These are phyloP conservation scores for Rachicladosporium sp. DNA, from an alignment of 2,329 filamentous ascomycete species.

Conservation along the genomic window DNA sequence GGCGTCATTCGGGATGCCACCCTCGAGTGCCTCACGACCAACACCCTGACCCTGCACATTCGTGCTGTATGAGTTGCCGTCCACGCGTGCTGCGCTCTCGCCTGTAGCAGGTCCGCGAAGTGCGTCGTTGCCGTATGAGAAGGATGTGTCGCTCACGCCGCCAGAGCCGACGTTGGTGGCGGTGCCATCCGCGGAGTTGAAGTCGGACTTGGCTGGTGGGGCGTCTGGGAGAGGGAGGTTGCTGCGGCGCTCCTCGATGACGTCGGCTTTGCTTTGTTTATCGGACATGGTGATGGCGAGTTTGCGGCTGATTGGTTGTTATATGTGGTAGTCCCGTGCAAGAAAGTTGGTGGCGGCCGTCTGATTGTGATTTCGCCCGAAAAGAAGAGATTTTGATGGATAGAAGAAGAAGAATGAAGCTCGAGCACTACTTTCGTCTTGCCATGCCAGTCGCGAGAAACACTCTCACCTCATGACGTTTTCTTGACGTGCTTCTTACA, in stretches of 20 bases:
- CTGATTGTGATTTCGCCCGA: too few species aligned
- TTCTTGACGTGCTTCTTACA: too few species aligned
- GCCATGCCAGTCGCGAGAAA: too few species aligned
- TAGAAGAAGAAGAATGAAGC: too few species aligned
- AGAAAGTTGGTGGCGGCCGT: too few species aligned
- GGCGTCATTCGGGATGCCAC: slow-evolving; percentile 48
- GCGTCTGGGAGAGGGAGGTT: slow-evolving; percentile 72
- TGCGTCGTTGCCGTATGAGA: slow-evolving; percentile 34
- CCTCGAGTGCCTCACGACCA: slow-evolving; percentile 51
- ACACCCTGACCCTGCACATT: slow-evolving; percentile 37
- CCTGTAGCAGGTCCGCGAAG: slow-evolving; percentile 39
- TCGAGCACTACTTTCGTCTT: too few species aligned
- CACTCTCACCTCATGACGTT: too few species aligned
- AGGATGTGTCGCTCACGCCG: slow-evolving; percentile 19
- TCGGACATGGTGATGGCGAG: slow-evolving; percentile 17
- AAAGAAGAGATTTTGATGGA: too few species aligned
- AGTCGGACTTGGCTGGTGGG: slow-evolving; percentile 65
- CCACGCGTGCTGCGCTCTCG: slow-evolving; percentile 39
- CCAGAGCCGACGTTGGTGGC: slow-evolving; percentile 61
- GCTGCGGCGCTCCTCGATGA: slow-evolving; percentile 55
- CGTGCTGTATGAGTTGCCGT: slow-evolving; percentile 43
- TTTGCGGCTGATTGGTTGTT: not conserved
- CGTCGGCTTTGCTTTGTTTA: slow-evolving; percentile 42
- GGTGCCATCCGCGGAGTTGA: slow-evolving; percentile 57
- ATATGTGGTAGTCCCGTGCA: too few species aligned